Base-by-base conservation (phyloP, 139 green algal species). In the Raphidocelis subcapitata region DNA sequence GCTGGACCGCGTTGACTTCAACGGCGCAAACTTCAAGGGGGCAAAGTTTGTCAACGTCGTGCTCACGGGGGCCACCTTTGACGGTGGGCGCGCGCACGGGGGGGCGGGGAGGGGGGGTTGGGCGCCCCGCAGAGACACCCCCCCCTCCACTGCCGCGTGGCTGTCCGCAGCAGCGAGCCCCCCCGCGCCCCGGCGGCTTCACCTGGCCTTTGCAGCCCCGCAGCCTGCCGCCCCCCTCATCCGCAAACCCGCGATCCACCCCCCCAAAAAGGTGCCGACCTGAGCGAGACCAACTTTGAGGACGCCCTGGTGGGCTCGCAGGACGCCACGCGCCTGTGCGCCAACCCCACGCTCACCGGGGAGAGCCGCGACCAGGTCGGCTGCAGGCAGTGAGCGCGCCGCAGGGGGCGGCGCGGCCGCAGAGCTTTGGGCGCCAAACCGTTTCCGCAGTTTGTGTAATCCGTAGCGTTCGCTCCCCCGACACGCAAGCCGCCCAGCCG, bases 1-100 rank as follows among this genome's bases (percentile, higher is more conserved):
- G 16, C 62, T 99, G 24, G 95, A 99, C 81, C 82, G 95, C 3
- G 90, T 96, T 44, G 83, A 88, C 72, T 97, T 98, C 76, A 80
- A 78, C 32, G 76, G 81, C 0, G 87, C 91, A 46, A 92, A 84
- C 75, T 62, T 89, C 23, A 77, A 65, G 26, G 63, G 65, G 3
- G 80, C 57, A 1, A 78, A 73, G 31, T 57, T 78, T 35, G 12
- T 31, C 37, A 35, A 51, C 26, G 10, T 8, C 21, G 37, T 55
- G 26, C n/a, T 64, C 15, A 57, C 65, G 66, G 57, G 62, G 15
- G 66, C 73, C 23, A 32, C 36, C 14, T 79, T 79, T 74, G 88
- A 90, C 36, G 77, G 80, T 49, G 41, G 12, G 41, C 8, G 41
- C n/a, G n/a, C n/a, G n/a, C n/a, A n/a, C n/a, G n/a, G n/a, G n/a